These are phyloP conservation scores for Pugionium dolabratum DNA, from an alignment of 345 rosid species.

Conservation along the genomic window DNA sequence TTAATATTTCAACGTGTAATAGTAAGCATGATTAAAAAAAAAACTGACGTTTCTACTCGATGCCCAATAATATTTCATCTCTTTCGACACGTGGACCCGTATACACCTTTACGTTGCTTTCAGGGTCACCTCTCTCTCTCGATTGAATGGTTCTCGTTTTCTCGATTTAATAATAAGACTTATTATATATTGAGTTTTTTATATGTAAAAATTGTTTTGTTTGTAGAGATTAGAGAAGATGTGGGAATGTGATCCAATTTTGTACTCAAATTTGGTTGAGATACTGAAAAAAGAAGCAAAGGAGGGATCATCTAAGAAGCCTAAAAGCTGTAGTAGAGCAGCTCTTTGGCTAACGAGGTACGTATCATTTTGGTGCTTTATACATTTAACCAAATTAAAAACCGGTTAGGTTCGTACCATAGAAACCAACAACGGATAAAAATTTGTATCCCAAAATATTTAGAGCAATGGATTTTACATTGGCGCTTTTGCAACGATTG, in stretches of 20 bases:
- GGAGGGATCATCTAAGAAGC: slow-evolving; percentile 63
- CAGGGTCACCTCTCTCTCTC: slow-evolving; percentile 8
- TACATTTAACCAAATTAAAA: neutral
- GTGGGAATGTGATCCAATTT: slow-evolving; percentile 58
- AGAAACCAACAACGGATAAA: neutral
- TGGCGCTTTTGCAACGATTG: slow-evolving; percentile 62
- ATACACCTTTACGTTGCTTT: slow-evolving; percentile 26
- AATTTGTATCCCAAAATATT: neutral
- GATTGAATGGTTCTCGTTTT: slow-evolving; percentile 35
- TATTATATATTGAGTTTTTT: neutral
- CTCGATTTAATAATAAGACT: too few species aligned
- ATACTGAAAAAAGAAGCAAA: slow-evolving; percentile 64
- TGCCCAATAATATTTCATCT: slow-evolving; percentile 14
- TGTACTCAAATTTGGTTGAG: slow-evolving; percentile 65
- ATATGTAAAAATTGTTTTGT: neutral
- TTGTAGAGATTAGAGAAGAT: slow-evolving; percentile 67
- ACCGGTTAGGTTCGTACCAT: slow-evolving; percentile 5
- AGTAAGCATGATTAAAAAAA: slow-evolving; percentile 18
- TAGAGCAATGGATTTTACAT: slow-evolving; percentile 81
- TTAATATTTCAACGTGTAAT: neutral
- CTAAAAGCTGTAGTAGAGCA: slow-evolving; percentile 71
- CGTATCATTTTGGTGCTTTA: slow-evolving; percentile 3
- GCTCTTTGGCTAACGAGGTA: slow-evolving; percentile 94
- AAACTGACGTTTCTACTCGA: slow-evolving; percentile 6
- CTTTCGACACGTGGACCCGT: slow-evolving; percentile 35